A percentile compares a stretch with the other conserved stretches of the same genome.
Evolutionary conservation across 1,139 yeast species (phyloP).

Genomic region (Kluyveromyces sp.): DNA sequence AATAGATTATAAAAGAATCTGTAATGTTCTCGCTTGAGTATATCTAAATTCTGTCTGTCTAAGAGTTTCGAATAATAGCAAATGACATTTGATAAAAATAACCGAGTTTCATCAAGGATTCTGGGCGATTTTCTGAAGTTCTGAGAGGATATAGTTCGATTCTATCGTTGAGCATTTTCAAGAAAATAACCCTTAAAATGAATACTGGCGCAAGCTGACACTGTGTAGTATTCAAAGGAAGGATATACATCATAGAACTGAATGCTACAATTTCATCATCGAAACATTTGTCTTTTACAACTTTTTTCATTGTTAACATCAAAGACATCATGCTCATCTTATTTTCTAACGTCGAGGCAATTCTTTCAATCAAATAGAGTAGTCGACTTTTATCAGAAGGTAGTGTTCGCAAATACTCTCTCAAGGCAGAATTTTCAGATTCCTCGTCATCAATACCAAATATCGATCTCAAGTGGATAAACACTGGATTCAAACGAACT

Average conservation of each 20-base stretch:
- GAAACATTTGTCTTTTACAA: not conserved
- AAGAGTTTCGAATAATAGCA: not conserved
- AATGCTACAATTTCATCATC: not conserved
- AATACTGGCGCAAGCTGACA: not conserved
- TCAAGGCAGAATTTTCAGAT: conserved; percentile 22
- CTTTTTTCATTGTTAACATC: conserved; percentile 1
- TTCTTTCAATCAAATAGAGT: conserved; percentile 1
- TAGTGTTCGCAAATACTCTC: conserved; percentile 10
- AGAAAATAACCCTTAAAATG: not conserved
- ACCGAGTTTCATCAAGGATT: not conserved
- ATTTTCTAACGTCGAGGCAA: conserved; percentile 1
- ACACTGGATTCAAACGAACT: conserved; percentile 17
- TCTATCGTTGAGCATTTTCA: not conserved
- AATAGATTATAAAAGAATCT: conserved; percentile 8
- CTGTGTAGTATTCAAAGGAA: not conserved
- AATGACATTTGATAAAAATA: not conserved
- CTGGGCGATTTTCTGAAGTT: not conserved
- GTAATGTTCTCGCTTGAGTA: not conserved
- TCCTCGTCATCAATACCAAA: conserved; percentile 24
- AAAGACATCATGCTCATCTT: not conserved
- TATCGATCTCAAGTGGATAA: conserved; percentile 19
- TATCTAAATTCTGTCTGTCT: not conserved
- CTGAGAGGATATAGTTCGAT: not conserved
- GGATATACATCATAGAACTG: not conserved
- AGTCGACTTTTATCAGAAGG: not conserved